Conservation (phyloP, 2,329 filamentous ascomycete genomes). For the Chrysoporthe puriensis region DNA sequence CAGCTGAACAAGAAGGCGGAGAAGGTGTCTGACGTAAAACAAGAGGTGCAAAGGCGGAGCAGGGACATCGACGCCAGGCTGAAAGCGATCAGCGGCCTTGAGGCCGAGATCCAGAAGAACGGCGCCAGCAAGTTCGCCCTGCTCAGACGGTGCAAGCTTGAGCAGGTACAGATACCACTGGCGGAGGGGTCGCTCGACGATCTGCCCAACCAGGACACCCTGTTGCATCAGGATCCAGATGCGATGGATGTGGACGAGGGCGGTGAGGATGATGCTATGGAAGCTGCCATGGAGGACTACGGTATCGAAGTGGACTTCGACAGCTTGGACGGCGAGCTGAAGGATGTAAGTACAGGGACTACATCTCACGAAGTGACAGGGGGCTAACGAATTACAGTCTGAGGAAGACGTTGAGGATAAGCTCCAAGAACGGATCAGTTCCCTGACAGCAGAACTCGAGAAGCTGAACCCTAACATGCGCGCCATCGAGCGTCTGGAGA, state of each 20-base stretch:
- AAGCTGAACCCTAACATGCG: conserved; percentile 98
- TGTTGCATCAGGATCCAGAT: conserved; percentile 78
- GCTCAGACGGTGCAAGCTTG: conserved; percentile 87
- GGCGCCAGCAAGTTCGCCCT: conserved; percentile 82
- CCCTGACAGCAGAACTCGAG: conserved; percentile 78
- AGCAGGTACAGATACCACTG: conserved; percentile 87
- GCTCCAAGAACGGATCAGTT: conserved; percentile 76
- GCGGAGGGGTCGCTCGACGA: conserved; percentile 76
- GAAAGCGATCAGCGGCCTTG: conserved; percentile 77
- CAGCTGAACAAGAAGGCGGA: conserved; percentile 72
- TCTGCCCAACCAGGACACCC: conserved; percentile 82
- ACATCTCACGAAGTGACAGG: not conserved
- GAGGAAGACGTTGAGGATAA: conserved; percentile 73
- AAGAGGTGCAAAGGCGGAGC: conserved; percentile 80
- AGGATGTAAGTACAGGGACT: conserved; percentile 61
- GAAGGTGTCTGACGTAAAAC: conserved; percentile 76
- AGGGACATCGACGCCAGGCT: conserved; percentile 77
- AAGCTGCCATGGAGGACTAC: conserved; percentile 78
- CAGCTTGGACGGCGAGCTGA: conserved; percentile 78
- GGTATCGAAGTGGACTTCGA: conserved; percentile 90
- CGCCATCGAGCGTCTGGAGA: conserved; percentile 87
- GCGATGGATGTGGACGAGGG: conserved; percentile 90
- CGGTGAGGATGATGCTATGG: conserved; percentile 62
- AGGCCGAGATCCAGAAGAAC: conserved; percentile 84
- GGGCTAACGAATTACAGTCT: conserved; percentile 53